Percentiles rank a stretch among this genome's conserved stretches.
Conservation (phyloP, 371 early-diverging fungal genomes). For the Encephalitozoon romaleae region DNA sequence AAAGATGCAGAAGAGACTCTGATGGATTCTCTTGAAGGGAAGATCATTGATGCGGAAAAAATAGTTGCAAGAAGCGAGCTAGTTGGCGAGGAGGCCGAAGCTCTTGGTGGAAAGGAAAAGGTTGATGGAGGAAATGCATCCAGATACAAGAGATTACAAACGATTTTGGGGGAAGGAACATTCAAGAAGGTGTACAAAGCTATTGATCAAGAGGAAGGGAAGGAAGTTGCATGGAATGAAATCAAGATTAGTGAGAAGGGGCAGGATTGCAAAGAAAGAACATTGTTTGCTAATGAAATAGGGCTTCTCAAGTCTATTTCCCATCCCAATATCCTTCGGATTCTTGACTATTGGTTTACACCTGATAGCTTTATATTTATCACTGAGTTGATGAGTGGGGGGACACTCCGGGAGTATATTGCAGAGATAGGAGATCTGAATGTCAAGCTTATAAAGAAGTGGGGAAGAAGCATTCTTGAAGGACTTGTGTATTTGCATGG, state of each 20-base stretch:
- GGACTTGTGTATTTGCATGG: slow-evolving; percentile 73
- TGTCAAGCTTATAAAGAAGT: slow-evolving; percentile 45
- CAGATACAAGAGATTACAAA: slow-evolving; percentile 58
- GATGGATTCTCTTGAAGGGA: slow-evolving; percentile 26
- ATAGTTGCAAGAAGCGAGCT: slow-evolving; percentile 17
- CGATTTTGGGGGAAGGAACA: slow-evolving; percentile 70
- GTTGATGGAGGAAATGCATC: background rate
- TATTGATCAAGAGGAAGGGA: slow-evolving; percentile 75
- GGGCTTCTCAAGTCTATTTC: slow-evolving; percentile 67
- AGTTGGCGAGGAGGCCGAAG: background rate
- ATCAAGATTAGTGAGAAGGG: slow-evolving; percentile 65
- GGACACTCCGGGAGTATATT: slow-evolving; percentile 69
- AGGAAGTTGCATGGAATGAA: slow-evolving; percentile 81
- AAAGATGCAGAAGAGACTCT: slow-evolving; percentile 20
- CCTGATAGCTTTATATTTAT: slow-evolving; percentile 72
- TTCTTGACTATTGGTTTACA: slow-evolving; percentile 66
- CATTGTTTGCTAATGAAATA: slow-evolving; percentile 65
- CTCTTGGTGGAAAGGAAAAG: background rate
- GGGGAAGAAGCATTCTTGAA: slow-evolving; percentile 61
- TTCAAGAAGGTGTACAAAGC: slow-evolving; percentile 77
- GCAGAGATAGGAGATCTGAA: slow-evolving; percentile 60
- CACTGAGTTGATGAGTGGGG: slow-evolving; percentile 81
- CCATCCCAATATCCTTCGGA: slow-evolving; percentile 75
- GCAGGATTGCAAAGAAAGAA: slow-evolving; percentile 66
- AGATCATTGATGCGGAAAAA: slow-evolving; percentile 23